Base-by-base conservation (phyloP, 1,284 basidiomycete genomes). In the Microbotryum silenes-acaulis region DNA sequence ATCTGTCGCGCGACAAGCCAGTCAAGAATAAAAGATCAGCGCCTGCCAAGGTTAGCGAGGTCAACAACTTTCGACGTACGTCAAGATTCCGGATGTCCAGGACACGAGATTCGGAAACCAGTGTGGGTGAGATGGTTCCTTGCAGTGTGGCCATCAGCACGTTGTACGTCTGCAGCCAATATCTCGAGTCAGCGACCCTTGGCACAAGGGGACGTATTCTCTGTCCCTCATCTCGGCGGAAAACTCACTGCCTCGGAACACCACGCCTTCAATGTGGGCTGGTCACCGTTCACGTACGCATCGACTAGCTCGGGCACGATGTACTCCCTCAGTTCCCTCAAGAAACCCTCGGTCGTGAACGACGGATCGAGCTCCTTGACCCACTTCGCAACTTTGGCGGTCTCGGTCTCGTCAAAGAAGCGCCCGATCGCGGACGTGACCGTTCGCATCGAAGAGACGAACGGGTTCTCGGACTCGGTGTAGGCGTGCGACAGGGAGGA, bases 71-170 rank as follows among this genome's bases (percentile, higher is more conserved):
- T 6, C 9, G 18, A 78, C 85, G 63, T 72, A 93, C 89, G 75
- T 97, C 92, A 53, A 97, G 91, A 78, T 92, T 86, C 66, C 89
- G 86, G 73, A 97, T 94, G 77, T 96, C 92, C 27, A 97, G 83
- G 37, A 94, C 88, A 74, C 89, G 90, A 75, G 87, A 91, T 73
- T 92, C 89, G 65, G 88, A 89, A 65, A 93, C 79, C 25, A 97
- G 81, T 1, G 93, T 92, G 74, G 93, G 90, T 61, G 84, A 82
- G 57, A 96, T 80, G 76, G 93, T 97, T 69, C 91, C 88, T 71
- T 96, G 91, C 83, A 99, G 88, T 4, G 92, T 96, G 4, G 94
- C 94, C 87, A 93, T 96, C 3, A 97, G 81, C 14, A 98, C 89
- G 72, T 97, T 97, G 77, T 92, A 91, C 3, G 91, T 92, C 89